Evolutionary conservation across 2,329 filamentous ascomycete species (phyloP), one percentile per base, ranked within the genome.

Genomic region (Fusarium pseudograminearum): DNA sequence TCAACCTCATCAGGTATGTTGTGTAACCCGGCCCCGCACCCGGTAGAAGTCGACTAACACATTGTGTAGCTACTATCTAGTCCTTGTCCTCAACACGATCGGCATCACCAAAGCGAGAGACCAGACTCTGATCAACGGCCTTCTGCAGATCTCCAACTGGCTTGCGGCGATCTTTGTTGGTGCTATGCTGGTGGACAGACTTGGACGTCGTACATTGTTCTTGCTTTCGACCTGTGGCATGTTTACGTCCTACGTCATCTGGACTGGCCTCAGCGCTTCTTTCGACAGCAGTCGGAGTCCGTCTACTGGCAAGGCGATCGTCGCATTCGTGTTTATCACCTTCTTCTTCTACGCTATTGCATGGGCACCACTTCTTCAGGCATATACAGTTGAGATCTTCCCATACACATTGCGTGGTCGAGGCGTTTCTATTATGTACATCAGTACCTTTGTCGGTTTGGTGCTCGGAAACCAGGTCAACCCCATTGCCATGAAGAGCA

Each of bases 381-480:
- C 75, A 0, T 77, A 77, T 11, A 69, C 63, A 0, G 70, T 73
- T 11, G 77, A 79, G 58, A 77, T 79, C 34, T 74, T 47, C 24
- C 73, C 71, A 0, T 74, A 71, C 36, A 70, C 64, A 2, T 68
- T 75, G 31, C 71, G 73, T 18, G 53, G 64, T 7, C 68, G 68
- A 1, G 72, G 70, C 10, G 58, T 74, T 11, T 72, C 72, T 0
- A 11, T 59, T 8, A 72, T 73, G 65, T 69, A 74, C 16, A 26
- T 74, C 30, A 58, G 66, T 7, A 73, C 66, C 2, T 73, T 71
- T 15, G 48, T 65, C 0, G 61, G 56, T 6, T 42, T 77, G 15
- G 77, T 73, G 2, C 77, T 83, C 44, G 80, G 79, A 22, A 79
- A 80, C 59, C 80, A 80, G 44, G 77, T 80, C 46, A 82, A 81